These are phyloP conservation scores for Rhizoclosmatium globosum DNA, from an alignment of 192 early-diverging fungal species.

Conservation along the genomic window DNA sequence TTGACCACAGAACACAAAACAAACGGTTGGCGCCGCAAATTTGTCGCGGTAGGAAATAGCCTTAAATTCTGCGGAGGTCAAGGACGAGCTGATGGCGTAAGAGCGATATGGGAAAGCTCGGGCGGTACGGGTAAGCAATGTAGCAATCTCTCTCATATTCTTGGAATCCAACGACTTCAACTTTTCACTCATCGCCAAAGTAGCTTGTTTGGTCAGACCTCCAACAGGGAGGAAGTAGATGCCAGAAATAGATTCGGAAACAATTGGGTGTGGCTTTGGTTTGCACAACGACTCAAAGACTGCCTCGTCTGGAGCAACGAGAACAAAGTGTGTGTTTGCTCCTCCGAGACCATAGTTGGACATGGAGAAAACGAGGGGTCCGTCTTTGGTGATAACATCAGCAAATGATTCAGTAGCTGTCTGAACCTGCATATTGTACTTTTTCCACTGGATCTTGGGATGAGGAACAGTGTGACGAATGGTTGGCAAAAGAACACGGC, in stretches of 20 bases:
- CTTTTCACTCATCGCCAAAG: not conserved
- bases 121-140: not conserved
- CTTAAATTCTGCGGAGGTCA: not conserved
- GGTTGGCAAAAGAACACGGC: slow-evolving; percentile 32
- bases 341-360: slow-evolving; percentile 44
- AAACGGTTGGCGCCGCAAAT: slow-evolving; percentile 4
- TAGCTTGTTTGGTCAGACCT: slow-evolving; percentile 25
- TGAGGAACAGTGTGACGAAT: slow-evolving; percentile 41
- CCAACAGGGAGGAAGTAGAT: not conserved
- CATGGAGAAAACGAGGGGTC: slow-evolving; percentile 39
- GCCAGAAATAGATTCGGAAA: not conserved
- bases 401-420: slow-evolving; percentile 9
- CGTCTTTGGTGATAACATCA: slow-evolving; percentile 12
- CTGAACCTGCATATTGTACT: slow-evolving; percentile 37
- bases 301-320: no score
- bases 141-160: no score
- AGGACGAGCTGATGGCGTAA: slow-evolving; percentile 28
- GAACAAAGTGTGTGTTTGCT: slow-evolving; percentile 39
- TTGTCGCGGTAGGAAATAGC: not conserved
- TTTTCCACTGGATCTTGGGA: slow-evolving; percentile 39
- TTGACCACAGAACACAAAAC: slow-evolving; percentile 43
- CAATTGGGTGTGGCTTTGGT: not conserved
- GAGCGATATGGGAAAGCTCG: slow-evolving; percentile 38
- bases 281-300: slow-evolving; percentile 13
- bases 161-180: no score